Conservation (phyloP, 164 flowering plant genomes). For the Protea cynaroides region DNA sequence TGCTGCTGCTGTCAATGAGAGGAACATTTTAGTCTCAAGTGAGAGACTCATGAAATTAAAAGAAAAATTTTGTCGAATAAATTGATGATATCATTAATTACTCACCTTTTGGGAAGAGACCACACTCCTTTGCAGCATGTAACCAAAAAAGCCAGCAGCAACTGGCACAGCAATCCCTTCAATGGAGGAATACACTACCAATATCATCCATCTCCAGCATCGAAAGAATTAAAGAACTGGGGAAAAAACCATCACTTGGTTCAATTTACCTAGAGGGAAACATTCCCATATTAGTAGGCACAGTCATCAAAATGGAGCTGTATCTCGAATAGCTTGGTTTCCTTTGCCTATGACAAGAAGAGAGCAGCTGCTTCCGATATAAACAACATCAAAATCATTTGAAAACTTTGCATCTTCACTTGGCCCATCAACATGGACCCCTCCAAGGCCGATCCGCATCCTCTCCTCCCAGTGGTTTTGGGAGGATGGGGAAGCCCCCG, state of each 20-base stretch:
- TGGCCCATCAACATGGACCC: slow-evolving; percentile 87
- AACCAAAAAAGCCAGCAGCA: slow-evolving; percentile 88
- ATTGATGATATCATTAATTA: background rate
- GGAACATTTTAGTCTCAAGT: too few species aligned
- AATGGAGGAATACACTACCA: slow-evolving; percentile 6
- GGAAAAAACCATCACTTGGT: slow-evolving; percentile 4
- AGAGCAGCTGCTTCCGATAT: slow-evolving; percentile 92
- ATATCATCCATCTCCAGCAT: slow-evolving; percentile 1
- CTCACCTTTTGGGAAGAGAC: slow-evolving; percentile 62
- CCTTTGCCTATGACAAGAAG: slow-evolving; percentile 91
- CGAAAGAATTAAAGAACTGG: background rate
- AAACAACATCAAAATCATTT: slow-evolving; percentile 85
- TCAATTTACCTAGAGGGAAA: slow-evolving; percentile 68
- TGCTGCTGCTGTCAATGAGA: slow-evolving; percentile 29
- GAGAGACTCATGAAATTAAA: background rate
- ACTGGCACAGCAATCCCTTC: slow-evolving; percentile 82
- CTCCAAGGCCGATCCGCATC: too few species aligned
- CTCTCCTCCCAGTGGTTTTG: too few species aligned
- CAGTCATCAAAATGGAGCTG: slow-evolving; percentile 92
- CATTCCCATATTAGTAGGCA: slow-evolving; percentile 69
- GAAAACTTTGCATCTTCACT: slow-evolving; percentile 96
- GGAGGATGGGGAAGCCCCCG: too few species aligned
- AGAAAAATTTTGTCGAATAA: background rate
- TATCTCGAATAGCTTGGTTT: slow-evolving; percentile 77
- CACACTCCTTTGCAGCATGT: slow-evolving; percentile 76